Percentiles rank a stretch among this genome's conserved stretches.
These are phyloP conservation scores for Fusarium pseudograminearum DNA, from an alignment of 2,329 filamentous ascomycete genomes.

Conservation along the genomic window DNA sequence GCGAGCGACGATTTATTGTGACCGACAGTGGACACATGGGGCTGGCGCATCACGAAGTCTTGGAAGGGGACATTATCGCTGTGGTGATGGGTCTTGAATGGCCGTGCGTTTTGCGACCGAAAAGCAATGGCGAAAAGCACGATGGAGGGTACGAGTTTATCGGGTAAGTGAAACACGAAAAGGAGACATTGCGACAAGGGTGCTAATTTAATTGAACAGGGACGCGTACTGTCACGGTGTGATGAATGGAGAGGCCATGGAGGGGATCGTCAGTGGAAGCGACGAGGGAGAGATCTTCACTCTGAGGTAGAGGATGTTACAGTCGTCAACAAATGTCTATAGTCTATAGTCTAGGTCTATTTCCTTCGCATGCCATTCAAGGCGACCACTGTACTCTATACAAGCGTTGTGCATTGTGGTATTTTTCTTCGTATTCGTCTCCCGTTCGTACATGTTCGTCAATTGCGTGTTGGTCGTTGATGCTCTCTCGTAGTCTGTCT, in stretches of 20 bases:
- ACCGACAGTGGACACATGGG: constrained; percentile 36
- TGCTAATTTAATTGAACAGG: constrained; percentile 14
- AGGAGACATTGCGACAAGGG: background rate
- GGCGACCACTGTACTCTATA: constrained; percentile 4
- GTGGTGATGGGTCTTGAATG: constrained; percentile 24
- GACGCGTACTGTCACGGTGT: constrained; percentile 39
- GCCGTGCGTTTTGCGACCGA: constrained; percentile 30
- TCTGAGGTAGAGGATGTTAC: background rate
- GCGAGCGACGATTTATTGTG: constrained; percentile 31
- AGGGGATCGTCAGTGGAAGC: constrained; percentile 1
- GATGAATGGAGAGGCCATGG: constrained; percentile 32
- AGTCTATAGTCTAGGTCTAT: constrained; percentile 25
- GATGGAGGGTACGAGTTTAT: constrained; percentile 36
- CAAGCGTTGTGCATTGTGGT: background rate
- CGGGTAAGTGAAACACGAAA: constrained; percentile 23
- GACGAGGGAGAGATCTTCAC: background rate
- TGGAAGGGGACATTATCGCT: constrained; percentile 24
- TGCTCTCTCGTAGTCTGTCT: background rate
- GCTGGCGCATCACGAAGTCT: constrained; percentile 31
- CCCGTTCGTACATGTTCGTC: constrained; percentile 26
- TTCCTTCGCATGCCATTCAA: constrained; percentile 15
- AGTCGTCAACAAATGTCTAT: constrained; percentile 30
- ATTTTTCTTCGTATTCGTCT: background rate
- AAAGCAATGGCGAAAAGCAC: background rate
- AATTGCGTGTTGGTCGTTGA: constrained; percentile 15